Conservation (phyloP, 768 basidiomycete genomes). For the Lentinula sp. region DNA sequence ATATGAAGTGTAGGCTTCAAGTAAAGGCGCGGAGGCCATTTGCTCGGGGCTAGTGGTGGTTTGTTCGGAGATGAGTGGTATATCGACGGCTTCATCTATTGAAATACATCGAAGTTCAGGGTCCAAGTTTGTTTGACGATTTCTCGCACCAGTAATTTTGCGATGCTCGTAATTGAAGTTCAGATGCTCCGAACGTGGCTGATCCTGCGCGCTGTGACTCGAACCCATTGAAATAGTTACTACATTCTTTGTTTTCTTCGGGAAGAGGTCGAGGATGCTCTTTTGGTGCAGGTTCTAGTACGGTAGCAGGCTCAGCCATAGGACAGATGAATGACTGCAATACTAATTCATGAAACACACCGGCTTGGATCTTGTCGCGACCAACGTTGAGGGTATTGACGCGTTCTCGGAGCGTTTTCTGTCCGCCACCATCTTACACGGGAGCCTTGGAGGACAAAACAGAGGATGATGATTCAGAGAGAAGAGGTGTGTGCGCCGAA, state of each 20-base stretch:
- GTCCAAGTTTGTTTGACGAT: too few species aligned
- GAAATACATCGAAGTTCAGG: neutral
- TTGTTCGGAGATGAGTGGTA: neutral
- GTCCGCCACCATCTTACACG: conserved; percentile 22
- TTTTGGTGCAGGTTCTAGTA: conserved; percentile 14
- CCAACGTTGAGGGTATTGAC: neutral
- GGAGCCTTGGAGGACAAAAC: neutral
- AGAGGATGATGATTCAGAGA: neutral
- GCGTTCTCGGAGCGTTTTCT: conserved; percentile 1
- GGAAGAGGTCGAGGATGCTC: conserved; percentile 18
- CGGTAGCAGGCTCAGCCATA: neutral
- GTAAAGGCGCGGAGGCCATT: neutral
- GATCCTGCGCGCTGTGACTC: neutral
- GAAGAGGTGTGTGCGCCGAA: neutral
- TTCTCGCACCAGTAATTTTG: neutral
- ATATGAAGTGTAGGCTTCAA: neutral
- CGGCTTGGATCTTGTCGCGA: conserved; percentile 17
- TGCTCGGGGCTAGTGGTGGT: neutral
- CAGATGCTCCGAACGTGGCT: neutral
- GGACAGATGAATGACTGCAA: neutral
- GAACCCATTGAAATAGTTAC: neutral
- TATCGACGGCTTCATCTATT: neutral
- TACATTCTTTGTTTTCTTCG: conserved; percentile 1
- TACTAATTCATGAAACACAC: conserved; percentile 14
- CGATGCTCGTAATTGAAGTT: neutral